These are phyloP conservation scores for Sodiomyces alkalinus DNA, from an alignment of 2,329 filamentous ascomycete genomes.

Conservation along the genomic window DNA sequence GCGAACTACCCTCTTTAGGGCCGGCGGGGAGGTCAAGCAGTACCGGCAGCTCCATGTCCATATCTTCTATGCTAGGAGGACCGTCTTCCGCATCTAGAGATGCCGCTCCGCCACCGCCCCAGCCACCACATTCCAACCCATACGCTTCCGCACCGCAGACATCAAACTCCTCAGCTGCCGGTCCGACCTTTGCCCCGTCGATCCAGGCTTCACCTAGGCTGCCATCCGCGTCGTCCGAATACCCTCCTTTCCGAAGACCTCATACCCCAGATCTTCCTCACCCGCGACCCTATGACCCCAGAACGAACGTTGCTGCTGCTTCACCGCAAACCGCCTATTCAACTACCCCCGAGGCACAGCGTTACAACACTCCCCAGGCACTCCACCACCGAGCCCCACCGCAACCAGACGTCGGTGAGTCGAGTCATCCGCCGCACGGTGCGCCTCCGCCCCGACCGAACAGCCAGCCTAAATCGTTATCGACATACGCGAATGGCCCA, in stretches of 20 bases:
- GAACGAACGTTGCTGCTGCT: constrained; percentile 29
- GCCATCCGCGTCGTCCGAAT: constrained; percentile 40
- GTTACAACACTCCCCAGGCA: constrained; percentile 43
- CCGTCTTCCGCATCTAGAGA: constrained; percentile 29
- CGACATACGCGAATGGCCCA: no score
- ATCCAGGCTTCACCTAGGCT: constrained; percentile 42
- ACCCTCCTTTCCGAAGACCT: constrained; percentile 47
- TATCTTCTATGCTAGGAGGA: constrained; percentile 44
- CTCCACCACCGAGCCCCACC: constrained; percentile 37
- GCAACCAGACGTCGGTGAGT: constrained; percentile 28
- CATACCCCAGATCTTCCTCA: constrained; percentile 68
- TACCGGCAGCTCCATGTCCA: constrained; percentile 42
- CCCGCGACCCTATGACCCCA: constrained; percentile 35
- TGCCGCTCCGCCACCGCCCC: constrained; percentile 20
- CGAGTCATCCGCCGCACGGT: constrained; percentile 15
- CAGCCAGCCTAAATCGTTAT: constrained; percentile 36
- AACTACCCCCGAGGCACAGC: constrained; percentile 42
- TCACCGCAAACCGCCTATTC: constrained; percentile 35
- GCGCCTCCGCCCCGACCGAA: constrained; percentile 31
- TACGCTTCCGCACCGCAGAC: constrained; percentile 20
- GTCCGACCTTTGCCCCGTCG: constrained; percentile 28
- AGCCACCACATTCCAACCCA: constrained; percentile 29
- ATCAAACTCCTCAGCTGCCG: constrained; percentile 19
- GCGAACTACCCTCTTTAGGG: constrained; percentile 36
- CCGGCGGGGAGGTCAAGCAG: constrained; percentile 31